Base-by-base conservation (phyloP, 2,329 filamentous ascomycete genomes). In the Blastomyces percursus region DNA sequence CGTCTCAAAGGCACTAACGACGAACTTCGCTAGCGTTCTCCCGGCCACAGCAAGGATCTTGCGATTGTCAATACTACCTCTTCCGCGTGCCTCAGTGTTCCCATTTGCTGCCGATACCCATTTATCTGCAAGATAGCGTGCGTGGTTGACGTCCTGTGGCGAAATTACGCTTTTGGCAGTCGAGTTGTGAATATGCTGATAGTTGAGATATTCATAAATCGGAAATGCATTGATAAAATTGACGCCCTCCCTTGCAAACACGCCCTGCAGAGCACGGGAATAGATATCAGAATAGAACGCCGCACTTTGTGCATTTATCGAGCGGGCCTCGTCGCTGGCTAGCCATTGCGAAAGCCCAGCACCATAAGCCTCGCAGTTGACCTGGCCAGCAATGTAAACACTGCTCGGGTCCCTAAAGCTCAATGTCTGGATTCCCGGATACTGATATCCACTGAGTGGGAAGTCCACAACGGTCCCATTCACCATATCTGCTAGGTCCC, bases 391-490 rank as follows among this genome's bases (percentile, higher is more conserved):
- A 6, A 85, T 62, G 61, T 76, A 79, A 50, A 83, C 73, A n/a
- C 77, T 81, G 44, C 77, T 74, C 2, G 81, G 78, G 66, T 86
- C 83, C 1, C 74, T 67, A 1, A 67, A 66, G 11, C 77, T 73
- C 1, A 77, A 67, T 0, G 78, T 76, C 24, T 79, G 69, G 27
- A 86, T 77, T 38, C 73, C 74, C 8, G 82, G 75, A 69, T 85
- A 85, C 67, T 85, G 83, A 67, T 85, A 85, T 46, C 83, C 83
- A 56, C 75, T 70, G 44, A 86, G 68, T 0, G 84, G 84, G 56
- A 73, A 76, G 35, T 78, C 72, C 9, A 81, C 68, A 46, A 71
- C 70, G 1, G 74, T 75, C 1, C 79, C 78, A 71, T 85, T 81
- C 27, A 81, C 70, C 11, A 77, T 67, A 21, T 73, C 76, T n/a